Conservation (phyloP, 768 basidiomycete species). For the Podaxis sp. region DNA sequence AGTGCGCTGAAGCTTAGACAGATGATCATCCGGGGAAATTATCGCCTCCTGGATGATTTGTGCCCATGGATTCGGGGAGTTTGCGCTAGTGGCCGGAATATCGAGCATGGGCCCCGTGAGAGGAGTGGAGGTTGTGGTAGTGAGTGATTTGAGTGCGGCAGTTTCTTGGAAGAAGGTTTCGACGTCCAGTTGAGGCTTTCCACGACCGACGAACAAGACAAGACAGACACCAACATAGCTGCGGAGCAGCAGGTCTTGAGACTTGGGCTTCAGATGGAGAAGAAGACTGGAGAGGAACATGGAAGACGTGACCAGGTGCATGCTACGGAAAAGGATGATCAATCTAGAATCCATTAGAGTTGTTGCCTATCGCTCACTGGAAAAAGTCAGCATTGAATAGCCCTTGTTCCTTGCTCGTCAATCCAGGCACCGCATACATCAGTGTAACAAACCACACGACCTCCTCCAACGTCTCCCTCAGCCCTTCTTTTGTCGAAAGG, state of each 20-base stretch:
- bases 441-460: slow-evolving; percentile 53
- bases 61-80: slow-evolving; percentile 58
- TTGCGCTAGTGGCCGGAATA: slow-evolving; percentile 30
- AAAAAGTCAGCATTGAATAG: slow-evolving; percentile 59
- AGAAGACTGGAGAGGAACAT: slow-evolving; percentile 57
- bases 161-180: slow-evolving; percentile 42
- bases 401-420: slow-evolving; percentile 31
- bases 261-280: slow-evolving; percentile 37
- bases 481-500: slow-evolving; percentile 23
- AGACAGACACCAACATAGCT: slow-evolving; percentile 54
- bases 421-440: slow-evolving; percentile 61
- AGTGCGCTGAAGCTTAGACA: slow-evolving; percentile 38
- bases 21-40: slow-evolving; percentile 57
- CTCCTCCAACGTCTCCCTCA: slow-evolving; percentile 60
- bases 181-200: slow-evolving; percentile 51
- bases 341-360: neutral
- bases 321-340: slow-evolving; percentile 35
- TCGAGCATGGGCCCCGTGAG: slow-evolving; percentile 24
- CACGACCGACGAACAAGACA: slow-evolving; percentile 56
- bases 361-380: slow-evolving; percentile 39
- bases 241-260: slow-evolving; percentile 53
- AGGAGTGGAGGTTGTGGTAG: slow-evolving; percentile 16
- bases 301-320: slow-evolving; percentile 68
- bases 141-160: slow-evolving; percentile 7
- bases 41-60: slow-evolving; percentile 52